Conservation (phyloP, 257 asterid genomes). For the Striga asiatica region DNA sequence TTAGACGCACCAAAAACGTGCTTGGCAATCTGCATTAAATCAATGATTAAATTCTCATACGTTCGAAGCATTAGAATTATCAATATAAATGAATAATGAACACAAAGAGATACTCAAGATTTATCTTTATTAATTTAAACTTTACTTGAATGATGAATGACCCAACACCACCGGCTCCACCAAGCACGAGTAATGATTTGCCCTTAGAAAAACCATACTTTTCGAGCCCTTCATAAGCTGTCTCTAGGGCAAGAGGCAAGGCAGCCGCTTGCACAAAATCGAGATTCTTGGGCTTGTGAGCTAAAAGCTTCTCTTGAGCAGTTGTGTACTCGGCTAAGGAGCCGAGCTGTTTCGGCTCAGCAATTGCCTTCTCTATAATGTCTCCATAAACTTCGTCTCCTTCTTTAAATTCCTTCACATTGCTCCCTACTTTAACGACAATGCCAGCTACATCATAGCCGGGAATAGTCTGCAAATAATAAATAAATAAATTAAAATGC, state of each 20-base stretch:
- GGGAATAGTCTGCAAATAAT: conserved; percentile 46
- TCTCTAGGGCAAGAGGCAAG: conserved; percentile 80
- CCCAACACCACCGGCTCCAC: conserved; percentile 99
- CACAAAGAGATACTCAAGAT: too few relatives aligned
- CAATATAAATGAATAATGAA: too few relatives aligned
- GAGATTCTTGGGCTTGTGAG: conserved; percentile 63
- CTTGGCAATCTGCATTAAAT: conserved; percentile 46
- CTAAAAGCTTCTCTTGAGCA: conserved; percentile 75
- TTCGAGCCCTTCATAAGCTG: conserved; percentile 73
- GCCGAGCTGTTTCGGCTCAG: conserved; percentile 70
- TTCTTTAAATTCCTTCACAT: conserved; percentile 64
- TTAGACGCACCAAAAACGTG: conserved; percentile 84
- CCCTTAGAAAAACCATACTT: conserved; percentile 53
- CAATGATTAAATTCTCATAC: neutral
- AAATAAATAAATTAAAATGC: too few relatives aligned
- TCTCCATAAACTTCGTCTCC: conserved; percentile 91
- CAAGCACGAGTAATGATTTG: conserved; percentile 74
- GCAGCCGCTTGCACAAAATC: conserved; percentile 67
- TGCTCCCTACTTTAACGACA: conserved; percentile 69
- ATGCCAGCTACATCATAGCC: conserved; percentile 94
- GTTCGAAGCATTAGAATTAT: too few relatives aligned
- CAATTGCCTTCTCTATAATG: conserved; percentile 51
- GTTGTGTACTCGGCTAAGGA: conserved; percentile 79
- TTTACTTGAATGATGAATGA: conserved; percentile 77
- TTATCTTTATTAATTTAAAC: too few relatives aligned